Conservation (phyloP, 1,139 yeast species). For the Oligophagozyma castellii region DNA sequence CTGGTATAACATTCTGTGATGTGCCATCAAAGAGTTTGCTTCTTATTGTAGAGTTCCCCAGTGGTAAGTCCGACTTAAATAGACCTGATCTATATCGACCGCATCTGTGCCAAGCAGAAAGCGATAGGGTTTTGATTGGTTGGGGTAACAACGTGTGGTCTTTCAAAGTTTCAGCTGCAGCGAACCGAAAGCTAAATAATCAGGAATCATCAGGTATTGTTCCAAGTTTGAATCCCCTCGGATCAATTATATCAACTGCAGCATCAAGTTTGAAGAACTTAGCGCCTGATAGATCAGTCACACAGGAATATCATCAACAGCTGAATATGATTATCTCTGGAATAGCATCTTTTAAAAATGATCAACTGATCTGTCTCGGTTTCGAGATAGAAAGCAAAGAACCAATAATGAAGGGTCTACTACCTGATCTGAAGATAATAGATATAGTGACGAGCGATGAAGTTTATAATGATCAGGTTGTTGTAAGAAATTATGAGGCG, state of each 20-base stretch:
- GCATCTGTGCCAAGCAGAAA: constrained; percentile 51
- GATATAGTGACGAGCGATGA: constrained; percentile 59
- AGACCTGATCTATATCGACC: constrained; percentile 84
- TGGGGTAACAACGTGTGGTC: constrained; percentile 80
- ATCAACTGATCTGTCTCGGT: constrained; percentile 45
- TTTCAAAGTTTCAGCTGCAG: constrained; percentile 32
- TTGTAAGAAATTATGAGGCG: constrained; percentile 42
- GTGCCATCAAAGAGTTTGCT: constrained; percentile 33
- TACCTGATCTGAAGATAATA: constrained; percentile 64
- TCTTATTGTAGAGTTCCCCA: constrained; percentile 44
- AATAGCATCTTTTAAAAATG: constrained; percentile 57
- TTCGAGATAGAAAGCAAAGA: constrained; percentile 26
- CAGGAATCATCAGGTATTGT: constrained; percentile 2
- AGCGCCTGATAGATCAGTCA: constrained; percentile 44
- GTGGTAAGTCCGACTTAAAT: constrained; percentile 32
- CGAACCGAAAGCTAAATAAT: constrained; percentile 5
- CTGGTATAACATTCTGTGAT: constrained; percentile 55
- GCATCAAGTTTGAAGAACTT: constrained; percentile 46
- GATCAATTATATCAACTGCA: constrained; percentile 42
- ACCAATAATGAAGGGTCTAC: constrained; percentile 18
- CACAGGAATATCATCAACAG: constrained; percentile 28
- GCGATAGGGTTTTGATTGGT: constrained; percentile 57
- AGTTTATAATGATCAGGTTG: constrained; percentile 71
- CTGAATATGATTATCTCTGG: constrained; percentile 60
- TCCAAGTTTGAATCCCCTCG: constrained; percentile 13